Evolutionary conservation across 2,329 filamentous ascomycete species (phyloP).

Genomic region (Sporothrix globosa): DNA sequence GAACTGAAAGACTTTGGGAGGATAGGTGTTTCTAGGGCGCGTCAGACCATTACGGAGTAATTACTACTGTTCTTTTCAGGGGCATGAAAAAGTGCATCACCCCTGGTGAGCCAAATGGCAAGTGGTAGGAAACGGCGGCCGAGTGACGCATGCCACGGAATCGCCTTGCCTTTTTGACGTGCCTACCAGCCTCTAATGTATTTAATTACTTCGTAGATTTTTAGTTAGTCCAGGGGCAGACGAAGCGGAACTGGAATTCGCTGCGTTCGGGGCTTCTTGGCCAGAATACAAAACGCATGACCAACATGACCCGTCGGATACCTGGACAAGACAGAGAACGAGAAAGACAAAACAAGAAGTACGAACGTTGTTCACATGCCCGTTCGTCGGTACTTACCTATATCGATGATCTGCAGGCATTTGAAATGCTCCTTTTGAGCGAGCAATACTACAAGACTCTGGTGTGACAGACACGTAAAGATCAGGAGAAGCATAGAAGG

Average conservation of each 20-base stretch:
- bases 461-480: neutral
- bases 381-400: neutral
- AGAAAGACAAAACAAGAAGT: neutral
- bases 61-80: constrained; percentile 6
- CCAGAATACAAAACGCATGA: neutral
- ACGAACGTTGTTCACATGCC: neutral
- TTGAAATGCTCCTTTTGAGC: neutral
- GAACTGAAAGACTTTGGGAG: neutral
- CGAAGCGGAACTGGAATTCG: neutral
- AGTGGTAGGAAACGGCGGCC: neutral
- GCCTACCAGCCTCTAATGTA: neutral
- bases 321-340: neutral
- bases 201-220: neutral
- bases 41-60: neutral
- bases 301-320: neutral
- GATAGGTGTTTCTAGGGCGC: neutral
- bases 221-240: neutral
- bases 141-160: constrained; percentile 14
- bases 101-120: constrained; percentile 2
- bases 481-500: neutral
- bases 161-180: constrained; percentile 2
- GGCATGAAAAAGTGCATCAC: neutral
- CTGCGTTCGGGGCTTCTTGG: neutral
- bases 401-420: constrained; percentile 5
- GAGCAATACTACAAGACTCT: constrained; percentile 5